These are phyloP conservation scores for Tilletia indica DNA, from an alignment of 1,284 basidiomycete genomes.

Conservation along the genomic window DNA sequence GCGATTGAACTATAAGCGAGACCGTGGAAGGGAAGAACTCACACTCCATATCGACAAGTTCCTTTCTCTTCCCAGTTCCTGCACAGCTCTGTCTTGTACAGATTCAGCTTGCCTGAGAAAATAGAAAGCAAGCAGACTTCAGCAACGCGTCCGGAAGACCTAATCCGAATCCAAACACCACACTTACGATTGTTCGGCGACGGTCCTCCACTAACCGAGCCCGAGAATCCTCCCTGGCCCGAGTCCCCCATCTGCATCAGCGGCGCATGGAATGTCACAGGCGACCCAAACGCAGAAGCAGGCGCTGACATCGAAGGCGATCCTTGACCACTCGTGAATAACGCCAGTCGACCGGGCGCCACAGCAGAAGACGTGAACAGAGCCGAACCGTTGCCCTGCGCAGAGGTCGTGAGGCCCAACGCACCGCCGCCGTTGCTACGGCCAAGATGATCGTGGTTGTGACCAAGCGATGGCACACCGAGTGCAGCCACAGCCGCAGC, in stretches of 20 bases:
- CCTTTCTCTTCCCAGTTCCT: slow-evolving; percentile 91
- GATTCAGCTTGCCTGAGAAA: slow-evolving; percentile 70
- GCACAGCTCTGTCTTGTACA: slow-evolving; percentile 89
- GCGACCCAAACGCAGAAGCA: slow-evolving; percentile 1
- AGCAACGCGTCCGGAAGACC: not conserved
- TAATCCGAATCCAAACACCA: no score
- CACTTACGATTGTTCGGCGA: slow-evolving; percentile 16
- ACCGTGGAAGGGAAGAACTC: slow-evolving; percentile 5
- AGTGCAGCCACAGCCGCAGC: not conserved
- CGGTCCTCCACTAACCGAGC: not conserved
- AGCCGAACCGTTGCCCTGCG: not conserved
- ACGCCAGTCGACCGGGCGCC: no score
- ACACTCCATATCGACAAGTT: slow-evolving; percentile 72
- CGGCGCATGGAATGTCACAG: not conserved
- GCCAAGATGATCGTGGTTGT: not conserved
- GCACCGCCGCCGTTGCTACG: not conserved
- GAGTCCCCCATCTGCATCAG: not conserved
- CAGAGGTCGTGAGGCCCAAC: not conserved
- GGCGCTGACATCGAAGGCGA: not conserved
- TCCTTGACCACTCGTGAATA: not conserved
- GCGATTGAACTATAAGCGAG: no score
- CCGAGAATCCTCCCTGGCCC: no score
- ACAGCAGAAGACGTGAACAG: no score
- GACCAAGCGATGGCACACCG: not conserved
- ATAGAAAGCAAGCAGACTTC: not conserved